Evolutionary conservation across 1,139 yeast species (phyloP).

Genomic region (Sugiyamaella neomexicana): DNA sequence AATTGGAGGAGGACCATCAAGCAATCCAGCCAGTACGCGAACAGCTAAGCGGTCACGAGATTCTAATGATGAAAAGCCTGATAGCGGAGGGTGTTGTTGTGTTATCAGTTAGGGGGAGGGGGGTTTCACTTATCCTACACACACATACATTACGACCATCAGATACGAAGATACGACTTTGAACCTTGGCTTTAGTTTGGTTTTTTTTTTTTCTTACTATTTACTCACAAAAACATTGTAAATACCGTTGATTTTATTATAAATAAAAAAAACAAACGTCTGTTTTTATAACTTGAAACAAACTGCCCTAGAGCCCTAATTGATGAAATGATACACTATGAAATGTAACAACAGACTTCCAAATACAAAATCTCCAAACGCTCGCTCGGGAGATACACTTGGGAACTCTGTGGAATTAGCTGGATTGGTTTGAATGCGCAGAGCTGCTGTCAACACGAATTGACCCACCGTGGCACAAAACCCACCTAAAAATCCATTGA

Average conservation of each 20-base stretch:
- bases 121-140: too few species aligned
- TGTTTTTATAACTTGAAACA: constrained; percentile 17
- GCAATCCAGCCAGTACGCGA: background rate
- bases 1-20: constrained; percentile 13
- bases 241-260: background rate
- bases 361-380: constrained; percentile 84
- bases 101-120: constrained; percentile 9
- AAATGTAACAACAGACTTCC: constrained; percentile 90
- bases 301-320: too few species aligned
- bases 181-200: background rate
- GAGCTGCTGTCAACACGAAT: constrained; percentile 68
- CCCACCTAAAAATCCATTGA: constrained; percentile 94
- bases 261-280: background rate
- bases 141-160: background rate
- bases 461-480: constrained; percentile 93
- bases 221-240: background rate
- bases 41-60: constrained; percentile 8
- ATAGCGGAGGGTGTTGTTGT: constrained; percentile 13
- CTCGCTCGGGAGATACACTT: constrained; percentile 68
- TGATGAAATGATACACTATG: constrained; percentile 86
- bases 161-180: constrained; percentile 6
- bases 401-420: constrained; percentile 48
- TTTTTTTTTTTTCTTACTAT: background rate
- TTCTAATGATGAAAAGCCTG: constrained; percentile 7
- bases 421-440: constrained; percentile 67